phyloP scores from a whole-genome alignment of 345 rosid genomes.

The Salix arbutifolia region DNA sequence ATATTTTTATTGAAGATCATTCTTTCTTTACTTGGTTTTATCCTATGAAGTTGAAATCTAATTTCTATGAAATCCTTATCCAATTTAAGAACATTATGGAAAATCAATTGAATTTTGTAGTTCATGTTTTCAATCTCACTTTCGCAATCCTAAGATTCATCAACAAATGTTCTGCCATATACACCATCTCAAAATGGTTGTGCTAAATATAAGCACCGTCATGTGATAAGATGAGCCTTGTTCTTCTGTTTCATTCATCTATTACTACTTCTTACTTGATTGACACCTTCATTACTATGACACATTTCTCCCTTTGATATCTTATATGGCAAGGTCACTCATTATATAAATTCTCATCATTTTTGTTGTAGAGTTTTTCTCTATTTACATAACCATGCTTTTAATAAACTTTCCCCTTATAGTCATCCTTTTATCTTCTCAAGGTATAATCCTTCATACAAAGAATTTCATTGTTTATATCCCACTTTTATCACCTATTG shows the following conservation, averaged over 20 bases:
- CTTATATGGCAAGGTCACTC: no score
- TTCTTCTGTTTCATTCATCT: neutral
- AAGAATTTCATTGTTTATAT: neutral
- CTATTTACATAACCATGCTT: neutral
- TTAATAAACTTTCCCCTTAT: neutral
- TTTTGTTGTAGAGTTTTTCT: neutral
- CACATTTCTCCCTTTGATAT: neutral
- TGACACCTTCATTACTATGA: no score
- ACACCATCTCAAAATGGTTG: neutral
- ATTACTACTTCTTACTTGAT: neutral
- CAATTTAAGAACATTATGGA: neutral
- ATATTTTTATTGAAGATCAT: neutral
- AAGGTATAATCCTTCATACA: neutral
- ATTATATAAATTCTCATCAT: neutral
- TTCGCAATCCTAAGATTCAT: neutral
- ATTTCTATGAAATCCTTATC: neutral
- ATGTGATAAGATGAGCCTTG: neutral
- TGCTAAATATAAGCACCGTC: neutral
- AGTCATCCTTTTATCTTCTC: neutral
- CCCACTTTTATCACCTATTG: no score
- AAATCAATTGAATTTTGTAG: neutral
- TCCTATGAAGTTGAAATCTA: neutral
- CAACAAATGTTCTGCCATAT: neutral
- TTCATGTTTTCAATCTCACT: neutral
- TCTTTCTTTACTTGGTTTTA: neutral